Evolutionary conservation across 306 rosid species (phyloP), one percentile per base, ranked within the genome.

Genomic region (Fragaria iinumae): DNA sequence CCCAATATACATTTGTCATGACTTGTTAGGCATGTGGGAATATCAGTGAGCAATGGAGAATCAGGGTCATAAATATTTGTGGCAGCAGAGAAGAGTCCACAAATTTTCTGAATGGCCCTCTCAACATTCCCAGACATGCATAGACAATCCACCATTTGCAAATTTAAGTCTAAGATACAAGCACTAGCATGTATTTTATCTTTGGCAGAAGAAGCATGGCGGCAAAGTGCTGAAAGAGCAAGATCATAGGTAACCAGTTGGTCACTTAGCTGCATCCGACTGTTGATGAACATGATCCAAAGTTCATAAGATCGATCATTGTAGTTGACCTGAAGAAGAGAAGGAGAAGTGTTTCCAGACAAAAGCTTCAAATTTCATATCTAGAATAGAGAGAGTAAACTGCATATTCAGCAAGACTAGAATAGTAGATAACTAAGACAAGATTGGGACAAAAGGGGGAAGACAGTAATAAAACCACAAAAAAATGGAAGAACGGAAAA

Each of bases 1-100:
- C 98, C 93, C 89, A 90, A 90, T 74, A 95, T 83, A 91, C 95
- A 95, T 86, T 88, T 92, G 86, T 95, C 98, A 89, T 89, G 88
- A 83, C 92, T 38, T 77, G 88, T 90, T 80, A 94, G 85, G 93
- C 91, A 88, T 81, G 84, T 82, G 83, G 80, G 89, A 76, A 90
- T 80, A 79, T 90, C 93, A 66, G 90, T 87, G 74, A 84, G 87
- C 64, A 81, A 74, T 74, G 72, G 71, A 76, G 87, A 79, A 83
- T 71, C n/a, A 77, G 82, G 88, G 78, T 83, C 91, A 70, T 91
- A 74, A 48, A 90, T 86, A 65, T 80, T 79, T 17, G 69, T 52
- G 57, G 83, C 77, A 72, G 70, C 78, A 66, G 63, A 66, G 79
- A 86, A 73, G 82, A 85, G 74, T 57, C 90, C 93, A 86, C 82